Evolutionary conservation across 495 filamentous ascomycete species (phyloP).

Genomic region (Halenospora varia): DNA sequence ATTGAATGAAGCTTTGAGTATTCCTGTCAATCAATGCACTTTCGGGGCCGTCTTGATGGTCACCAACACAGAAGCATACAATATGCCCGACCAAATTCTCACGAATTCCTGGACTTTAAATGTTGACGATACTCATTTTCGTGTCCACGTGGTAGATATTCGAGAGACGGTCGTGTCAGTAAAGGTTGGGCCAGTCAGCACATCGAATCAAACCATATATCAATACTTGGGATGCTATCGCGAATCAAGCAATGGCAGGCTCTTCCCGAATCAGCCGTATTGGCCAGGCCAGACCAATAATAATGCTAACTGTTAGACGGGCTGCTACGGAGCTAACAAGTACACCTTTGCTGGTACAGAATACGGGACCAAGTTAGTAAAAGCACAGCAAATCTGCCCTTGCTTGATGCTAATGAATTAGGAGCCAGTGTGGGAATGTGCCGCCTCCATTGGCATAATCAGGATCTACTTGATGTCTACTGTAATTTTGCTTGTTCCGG

Average conservation of each 20-base stretch:
- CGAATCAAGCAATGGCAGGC: conserved; percentile 7
- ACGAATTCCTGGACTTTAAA: conserved; percentile 31
- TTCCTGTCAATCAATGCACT: conserved; percentile 25
- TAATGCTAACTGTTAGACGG: conserved; percentile 16
- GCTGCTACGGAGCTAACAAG: neutral
- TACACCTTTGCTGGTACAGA: conserved; percentile 21
- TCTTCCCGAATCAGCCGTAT: conserved; percentile 18
- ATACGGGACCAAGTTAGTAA: conserved; percentile 12
- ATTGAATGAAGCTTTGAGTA: conserved; percentile 26
- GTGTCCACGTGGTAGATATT: conserved; percentile 23
- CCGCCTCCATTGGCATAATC: conserved; percentile 26
- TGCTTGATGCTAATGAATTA: neutral
- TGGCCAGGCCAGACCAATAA: conserved; percentile 7
- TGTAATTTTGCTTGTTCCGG: conserved; percentile 41
- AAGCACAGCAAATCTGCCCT: neutral
- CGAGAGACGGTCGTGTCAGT: conserved; percentile 19
- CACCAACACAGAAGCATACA: conserved; percentile 20
- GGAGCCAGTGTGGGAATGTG: conserved; percentile 26
- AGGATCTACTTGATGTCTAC: conserved; percentile 11
- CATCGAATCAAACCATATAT: conserved; percentile 27
- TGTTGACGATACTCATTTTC: conserved; percentile 26
- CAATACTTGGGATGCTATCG: neutral
- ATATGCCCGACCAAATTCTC: conserved; percentile 17
- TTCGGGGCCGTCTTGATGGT: conserved; percentile 28
- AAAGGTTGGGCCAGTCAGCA: conserved; percentile 27